Base-by-base conservation (phyloP, 306 rosid genomes). In the Casuarina glauca region DNA sequence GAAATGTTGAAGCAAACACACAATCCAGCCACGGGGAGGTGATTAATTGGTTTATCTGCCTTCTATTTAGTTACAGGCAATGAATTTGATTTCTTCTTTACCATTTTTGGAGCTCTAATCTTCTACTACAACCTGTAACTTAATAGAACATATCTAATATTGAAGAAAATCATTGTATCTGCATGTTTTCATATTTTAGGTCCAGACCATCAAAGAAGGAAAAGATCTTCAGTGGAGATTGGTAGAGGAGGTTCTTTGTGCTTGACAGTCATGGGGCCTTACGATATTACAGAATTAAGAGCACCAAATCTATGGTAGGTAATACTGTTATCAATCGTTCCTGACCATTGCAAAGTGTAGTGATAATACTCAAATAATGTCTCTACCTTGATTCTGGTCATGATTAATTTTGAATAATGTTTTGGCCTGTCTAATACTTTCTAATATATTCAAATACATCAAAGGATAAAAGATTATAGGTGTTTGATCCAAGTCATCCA, bases 181-280 rank as follows among this genome's bases (percentile, higher is more conserved):
- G 39, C 53, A 36, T 76, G 1, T 26, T 43, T 72, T 42, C 61
- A 42, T 72, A 68, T 79, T 70, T 74, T 83, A 95, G 99, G 82
- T 84, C 84, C 90, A 86, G 83, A 90, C 96, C 19, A 82, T 88
- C 63, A 89, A 91, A 83, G 94, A 95, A 78, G 99, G 99, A 95
- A 95, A 79, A 94, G 98, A 69, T 87, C 98, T 49, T 88, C 99
- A 73, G 97, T 58, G 99, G 97, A 78, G 97, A 93, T 78, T 95
- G 99, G 99, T 93, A 95, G 83, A 87, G 99, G 76, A 88, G 93
- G 78, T 95, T 93, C 82, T 95, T 95, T 75, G 91, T 88, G 42
- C 96, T 95, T 78, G 93, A 95, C 82, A 91, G 74, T 86, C 90
- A 88, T 62, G 91, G 98, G 78, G 84, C 80, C 81, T 83, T 95